These are phyloP conservation scores for Penicillium hesseltinei DNA, from an alignment of 2,329 filamentous ascomycete genomes.

Conservation along the genomic window DNA sequence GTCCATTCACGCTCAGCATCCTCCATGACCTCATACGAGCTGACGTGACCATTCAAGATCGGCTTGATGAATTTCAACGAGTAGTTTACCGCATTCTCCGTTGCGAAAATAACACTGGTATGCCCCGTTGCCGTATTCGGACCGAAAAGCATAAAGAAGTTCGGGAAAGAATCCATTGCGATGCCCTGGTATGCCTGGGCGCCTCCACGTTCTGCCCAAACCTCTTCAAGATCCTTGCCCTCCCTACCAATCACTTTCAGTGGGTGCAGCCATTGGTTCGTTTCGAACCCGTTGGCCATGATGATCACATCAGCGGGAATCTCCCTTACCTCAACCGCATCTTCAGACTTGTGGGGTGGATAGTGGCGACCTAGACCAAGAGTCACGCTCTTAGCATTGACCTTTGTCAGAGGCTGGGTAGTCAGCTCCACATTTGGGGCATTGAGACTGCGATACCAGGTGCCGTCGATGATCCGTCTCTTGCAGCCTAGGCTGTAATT, in stretches of 20 bases:
- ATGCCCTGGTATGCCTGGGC: conserved; percentile 61
- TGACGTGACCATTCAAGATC: conserved; percentile 48
- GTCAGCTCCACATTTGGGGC: conserved; percentile 55
- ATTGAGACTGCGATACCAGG: conserved; percentile 55
- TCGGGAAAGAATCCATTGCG: conserved; percentile 61
- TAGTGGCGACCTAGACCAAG: conserved; percentile 53
- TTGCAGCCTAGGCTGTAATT: conserved; percentile 65
- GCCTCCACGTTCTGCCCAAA: conserved; percentile 61
- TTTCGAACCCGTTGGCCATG: conserved; percentile 61
- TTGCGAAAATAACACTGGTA: conserved; percentile 58
- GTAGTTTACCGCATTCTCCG: conserved; percentile 62
- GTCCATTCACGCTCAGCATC: conserved; percentile 50
- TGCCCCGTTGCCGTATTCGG: conserved; percentile 65
- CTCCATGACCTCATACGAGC: conserved; percentile 50
- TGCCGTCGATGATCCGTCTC: conserved; percentile 59
- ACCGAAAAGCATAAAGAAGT: conserved; percentile 64
- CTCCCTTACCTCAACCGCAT: conserved; percentile 36
- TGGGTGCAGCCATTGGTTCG: conserved; percentile 54
- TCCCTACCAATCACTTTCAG: conserved; percentile 53
- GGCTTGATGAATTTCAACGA: conserved; percentile 59
- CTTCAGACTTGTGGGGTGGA: conserved; percentile 33
- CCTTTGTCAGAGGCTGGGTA: conserved; percentile 49
- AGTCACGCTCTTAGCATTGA: conserved; percentile 51
- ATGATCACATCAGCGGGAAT: conserved; percentile 61
- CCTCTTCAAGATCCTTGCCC: conserved; percentile 52